Base-by-base conservation (phyloP, 306 rosid species). In the Cicer yamashitae region DNA sequence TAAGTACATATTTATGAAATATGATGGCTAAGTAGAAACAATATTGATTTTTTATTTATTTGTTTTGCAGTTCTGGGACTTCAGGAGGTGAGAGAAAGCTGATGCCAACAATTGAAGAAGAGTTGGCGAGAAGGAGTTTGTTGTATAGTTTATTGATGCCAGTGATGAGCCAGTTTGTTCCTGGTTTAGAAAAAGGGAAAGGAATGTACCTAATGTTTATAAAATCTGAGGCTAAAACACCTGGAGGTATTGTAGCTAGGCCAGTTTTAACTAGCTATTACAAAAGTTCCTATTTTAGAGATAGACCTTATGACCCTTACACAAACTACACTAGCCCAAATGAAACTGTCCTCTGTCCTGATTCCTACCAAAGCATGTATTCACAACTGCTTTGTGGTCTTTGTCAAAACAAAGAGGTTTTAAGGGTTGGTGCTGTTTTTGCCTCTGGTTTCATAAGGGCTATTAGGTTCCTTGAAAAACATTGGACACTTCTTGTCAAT, bases 391-490 rank as follows among this genome's bases (percentile, higher is more conserved):
- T 94, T 43, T 90, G 96, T 52, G 97, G 99, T 56, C 97, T 94
- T n/a, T 84, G 82, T 85, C 96, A 89, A 48, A 79, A 81, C 83
- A 60, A 83, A 40, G 96, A 89, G 7, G 99, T 94, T 17, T 71
- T 94, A 39, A 80, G 99, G 2, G 97, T 92, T 0, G 99, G 99
- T 5, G 99, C 99, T 5, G 96, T 94, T 39, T 94, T 94, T 11
- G 99, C 99, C 87, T 94, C 99, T 9, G 99, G 99, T 12, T 89
- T 94, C 73, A 94, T 94, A 67, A 74, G 99, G 0, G 99, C 99
- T 39, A 85, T 94, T 71, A 82, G 93, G 45, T 94, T 94, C 83
- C 87, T 94, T 1, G 96, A 94, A 53, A 92, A 92, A 57, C 97
- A 94, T 40, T 92, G 91, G 93, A 14, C 81, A 7, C 72, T 75